Base-by-base conservation (phyloP, 768 basidiomycete genomes). In the Podaxis pistillaris region DNA sequence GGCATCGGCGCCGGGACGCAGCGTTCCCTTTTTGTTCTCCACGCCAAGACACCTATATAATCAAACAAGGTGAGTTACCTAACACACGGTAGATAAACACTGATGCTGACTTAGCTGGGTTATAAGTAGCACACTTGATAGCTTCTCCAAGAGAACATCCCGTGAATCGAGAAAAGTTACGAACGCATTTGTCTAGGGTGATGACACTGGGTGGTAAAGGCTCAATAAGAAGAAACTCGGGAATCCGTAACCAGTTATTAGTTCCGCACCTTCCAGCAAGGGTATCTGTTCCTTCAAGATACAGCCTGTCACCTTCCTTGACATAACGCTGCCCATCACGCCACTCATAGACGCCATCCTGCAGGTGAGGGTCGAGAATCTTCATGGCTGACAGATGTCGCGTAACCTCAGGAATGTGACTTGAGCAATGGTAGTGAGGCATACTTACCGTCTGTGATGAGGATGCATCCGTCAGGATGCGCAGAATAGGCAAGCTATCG, bases 301-400 rank as follows among this genome's bases (percentile, higher is more conserved):
- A 91, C 40, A 96, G 83, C 70, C 82, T 87, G 65, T 88, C 83
- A 8, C 93, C 94, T 63, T 90, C 84, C 72, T 95, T 94, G 62
- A 91, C 81, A 69, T 95, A 86, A 4, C 84, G 83, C 67, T 87
- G 84, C 7, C 90, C 91, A 65, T 92, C 91, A 15, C 94, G 87
- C 93, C 94, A 96, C 68, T 90, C 86, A 70, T 96, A 90, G 13
- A 90, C 76, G 7, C 94, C 94, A 68, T 96, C 93, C 50, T 83
- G 80, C 19, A 95, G 82, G 68, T 89, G 80, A 8, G 93, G 94
- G 73, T 96, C 94, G 41, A 96, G 79, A 61, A 93, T 87, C 68
- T 88, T 89, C 86, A 92, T 89, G 8, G 92, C 92, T 93, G 71
- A 28, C 8, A 33, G 24, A 9, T 36, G 52, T 19, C 30, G 38